Conservation (phyloP, 2,329 filamentous ascomycete species). For the Nothopassalora personata region DNA sequence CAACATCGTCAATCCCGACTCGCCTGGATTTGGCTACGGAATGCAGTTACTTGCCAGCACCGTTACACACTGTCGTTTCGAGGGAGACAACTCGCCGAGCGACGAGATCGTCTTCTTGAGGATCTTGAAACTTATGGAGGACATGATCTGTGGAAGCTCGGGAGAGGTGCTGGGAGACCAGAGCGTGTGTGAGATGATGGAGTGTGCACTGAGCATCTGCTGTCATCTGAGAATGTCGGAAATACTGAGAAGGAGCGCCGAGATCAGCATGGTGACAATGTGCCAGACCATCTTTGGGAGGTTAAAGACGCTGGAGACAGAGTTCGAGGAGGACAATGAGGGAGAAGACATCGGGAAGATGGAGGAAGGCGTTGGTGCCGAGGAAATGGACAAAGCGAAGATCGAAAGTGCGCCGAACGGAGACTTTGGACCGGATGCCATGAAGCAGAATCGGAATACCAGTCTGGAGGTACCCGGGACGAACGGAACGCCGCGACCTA, state of each 20-base stretch:
- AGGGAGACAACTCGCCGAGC: conserved; percentile 88
- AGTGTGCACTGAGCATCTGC: conserved; percentile 92
- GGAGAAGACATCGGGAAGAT: conserved; percentile 61
- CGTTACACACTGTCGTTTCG: conserved; percentile 95
- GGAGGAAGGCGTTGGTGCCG: conserved; percentile 58
- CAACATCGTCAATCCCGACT: conserved; percentile 76
- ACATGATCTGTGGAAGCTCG: conserved; percentile 90
- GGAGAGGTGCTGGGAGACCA: conserved; percentile 94
- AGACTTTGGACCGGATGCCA: conserved; percentile 40
- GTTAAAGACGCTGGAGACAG: conserved; percentile 77
- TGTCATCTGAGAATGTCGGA: conserved; percentile 90
- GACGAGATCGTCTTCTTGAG: conserved; percentile 93
- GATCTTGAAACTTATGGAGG: conserved; percentile 96
- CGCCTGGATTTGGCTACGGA: conserved; percentile 79
- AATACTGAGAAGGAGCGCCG: conserved; percentile 80
- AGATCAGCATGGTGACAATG: conserved; percentile 98
- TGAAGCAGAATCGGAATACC: conserved; percentile 50
- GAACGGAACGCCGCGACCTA: conserved; percentile 33
- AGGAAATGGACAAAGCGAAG: conserved; percentile 69
- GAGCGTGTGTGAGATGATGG: conserved; percentile 99
- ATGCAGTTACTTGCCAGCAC: conserved; percentile 94
- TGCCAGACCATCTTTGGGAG: conserved; percentile 97
- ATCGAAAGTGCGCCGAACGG: conserved; percentile 62
- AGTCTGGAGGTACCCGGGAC: conserved; percentile 47
- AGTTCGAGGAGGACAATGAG: conserved; percentile 48